Evolutionary conservation across 176 grass and related monocot genomes (phyloP).

Genomic region (Juncus effusus): DNA sequence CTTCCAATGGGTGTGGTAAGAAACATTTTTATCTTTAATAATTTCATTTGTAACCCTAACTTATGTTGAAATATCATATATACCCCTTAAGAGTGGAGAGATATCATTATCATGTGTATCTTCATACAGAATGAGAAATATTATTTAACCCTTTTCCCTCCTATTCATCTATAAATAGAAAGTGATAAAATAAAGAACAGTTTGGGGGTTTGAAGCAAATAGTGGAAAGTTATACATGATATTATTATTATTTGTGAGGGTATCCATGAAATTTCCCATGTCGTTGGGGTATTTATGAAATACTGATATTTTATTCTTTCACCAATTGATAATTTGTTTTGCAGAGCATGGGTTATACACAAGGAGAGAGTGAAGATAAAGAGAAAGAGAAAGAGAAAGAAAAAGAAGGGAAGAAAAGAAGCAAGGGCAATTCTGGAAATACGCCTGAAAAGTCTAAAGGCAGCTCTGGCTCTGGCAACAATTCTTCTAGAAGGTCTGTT

Average conservation of each 20-base stretch:
- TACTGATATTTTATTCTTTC: constrained; percentile 11
- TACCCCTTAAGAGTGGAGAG: too few species aligned
- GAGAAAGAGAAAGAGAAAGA: constrained; percentile 8
- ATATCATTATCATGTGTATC: too few species aligned
- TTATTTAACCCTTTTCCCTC: too few species aligned
- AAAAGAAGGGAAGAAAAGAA: constrained; percentile 53
- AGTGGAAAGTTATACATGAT: too few species aligned
- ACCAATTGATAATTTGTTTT: constrained; percentile 25
- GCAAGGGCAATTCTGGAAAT: constrained; percentile 34
- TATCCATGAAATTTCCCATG: too few species aligned
- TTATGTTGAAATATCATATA: constrained; percentile 11
- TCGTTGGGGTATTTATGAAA: too few species aligned
- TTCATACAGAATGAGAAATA: too few species aligned
- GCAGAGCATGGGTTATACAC: constrained; percentile 51
- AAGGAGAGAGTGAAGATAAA: constrained; percentile 25
- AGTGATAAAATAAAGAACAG: too few species aligned
- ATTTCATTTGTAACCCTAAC: neutral
- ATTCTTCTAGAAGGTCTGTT: constrained; percentile 55
- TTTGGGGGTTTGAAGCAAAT: too few species aligned
- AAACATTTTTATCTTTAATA: constrained; percentile 1
- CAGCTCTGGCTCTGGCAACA: constrained; percentile 53
- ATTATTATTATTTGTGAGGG: too few species aligned
- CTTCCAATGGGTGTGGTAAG: constrained; percentile 70
- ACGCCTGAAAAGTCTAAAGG: constrained; percentile 48
- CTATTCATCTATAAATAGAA: too few species aligned